Percentiles rank a stretch among this genome's conserved stretches.
Conservation (phyloP, 1,284 basidiomycete species). For the Austropuccinia psidii region DNA sequence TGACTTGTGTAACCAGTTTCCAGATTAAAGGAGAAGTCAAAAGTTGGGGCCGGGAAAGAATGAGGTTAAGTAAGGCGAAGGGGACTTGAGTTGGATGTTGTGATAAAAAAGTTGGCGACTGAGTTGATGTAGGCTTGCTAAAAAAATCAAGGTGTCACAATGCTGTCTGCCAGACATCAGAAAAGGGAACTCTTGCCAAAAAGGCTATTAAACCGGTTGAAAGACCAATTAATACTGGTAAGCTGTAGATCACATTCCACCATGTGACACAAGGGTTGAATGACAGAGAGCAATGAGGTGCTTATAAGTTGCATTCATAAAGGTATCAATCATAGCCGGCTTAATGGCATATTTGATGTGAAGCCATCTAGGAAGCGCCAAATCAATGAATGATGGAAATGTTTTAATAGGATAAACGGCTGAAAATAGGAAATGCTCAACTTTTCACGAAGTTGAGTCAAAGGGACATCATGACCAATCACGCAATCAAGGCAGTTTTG, state of each 20-base stretch:
- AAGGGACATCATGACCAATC: conserved; percentile 7
- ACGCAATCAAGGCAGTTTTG: conserved; percentile 24
- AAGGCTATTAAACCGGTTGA: not conserved
- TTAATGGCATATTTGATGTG: too few relatives aligned
- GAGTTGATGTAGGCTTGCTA: conserved; percentile 3
- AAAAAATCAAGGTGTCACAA: too few relatives aligned
- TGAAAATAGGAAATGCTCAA: too few relatives aligned
- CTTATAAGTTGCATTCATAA: too few relatives aligned
- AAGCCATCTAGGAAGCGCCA: too few relatives aligned
- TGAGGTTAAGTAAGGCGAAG: not conserved
- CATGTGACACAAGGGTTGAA: too few relatives aligned
- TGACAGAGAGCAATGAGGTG: not conserved
- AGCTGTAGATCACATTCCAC: too few relatives aligned
- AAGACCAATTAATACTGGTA: conserved; percentile 20
- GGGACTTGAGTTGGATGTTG: not conserved
- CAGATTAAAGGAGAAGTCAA: conserved; percentile 9
- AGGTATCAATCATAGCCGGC: too few relatives aligned
- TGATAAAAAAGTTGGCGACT: not conserved
- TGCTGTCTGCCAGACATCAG: too few relatives aligned
- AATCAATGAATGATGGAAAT: too few relatives aligned
- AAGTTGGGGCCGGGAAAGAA: conserved; percentile 4
- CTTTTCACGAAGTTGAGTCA: conserved; percentile 7
- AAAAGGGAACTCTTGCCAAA: too few relatives aligned
- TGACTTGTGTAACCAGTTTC: conserved; percentile 7
- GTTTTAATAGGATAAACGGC: too few relatives aligned